Conservation (phyloP, 495 filamentous ascomycete genomes). For the Trichoderma asperelloides region DNA sequence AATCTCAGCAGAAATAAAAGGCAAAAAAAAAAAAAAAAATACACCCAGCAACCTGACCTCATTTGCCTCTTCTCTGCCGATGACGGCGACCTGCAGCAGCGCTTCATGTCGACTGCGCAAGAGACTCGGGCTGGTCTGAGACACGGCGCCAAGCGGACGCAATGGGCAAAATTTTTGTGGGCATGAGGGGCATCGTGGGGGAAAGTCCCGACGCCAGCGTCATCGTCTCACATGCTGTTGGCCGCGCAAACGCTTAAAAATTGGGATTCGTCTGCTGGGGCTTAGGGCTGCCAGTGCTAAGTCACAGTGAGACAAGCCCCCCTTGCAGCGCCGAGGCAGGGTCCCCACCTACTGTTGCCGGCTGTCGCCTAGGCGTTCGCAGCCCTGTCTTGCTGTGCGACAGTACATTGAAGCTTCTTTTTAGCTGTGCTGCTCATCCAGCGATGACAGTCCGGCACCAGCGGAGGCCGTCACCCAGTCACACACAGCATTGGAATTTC, state of each 20-base stretch:
- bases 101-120: not conserved
- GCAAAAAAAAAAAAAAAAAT: not conserved
- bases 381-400: not conserved
- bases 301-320: slow-evolving; percentile 1
- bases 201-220: slow-evolving; percentile 3
- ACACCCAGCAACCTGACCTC: not conserved
- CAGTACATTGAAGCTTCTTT: not conserved
- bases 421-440: not conserved
- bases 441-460: not conserved
- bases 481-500: not conserved
- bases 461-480: not conserved
- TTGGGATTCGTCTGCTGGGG: not conserved
- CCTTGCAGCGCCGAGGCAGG: not conserved
- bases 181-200: slow-evolving; percentile 7
- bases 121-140: not conserved
- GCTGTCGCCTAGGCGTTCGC: not conserved
- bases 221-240: slow-evolving; percentile 8
- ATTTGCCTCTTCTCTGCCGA: not conserved
- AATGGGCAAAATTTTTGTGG: not conserved
- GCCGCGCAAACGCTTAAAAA: slow-evolving; percentile 5
- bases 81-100: not conserved
- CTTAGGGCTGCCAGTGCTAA: slow-evolving; percentile 4
- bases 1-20: not conserved
- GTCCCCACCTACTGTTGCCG: not conserved
- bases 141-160: slow-evolving; percentile 6